A percentile compares a stretch with the other conserved stretches of the same genome.
These are phyloP conservation scores for Chaetomium olivaceum DNA, from an alignment of 2,329 filamentous ascomycete species.

Conservation along the genomic window DNA sequence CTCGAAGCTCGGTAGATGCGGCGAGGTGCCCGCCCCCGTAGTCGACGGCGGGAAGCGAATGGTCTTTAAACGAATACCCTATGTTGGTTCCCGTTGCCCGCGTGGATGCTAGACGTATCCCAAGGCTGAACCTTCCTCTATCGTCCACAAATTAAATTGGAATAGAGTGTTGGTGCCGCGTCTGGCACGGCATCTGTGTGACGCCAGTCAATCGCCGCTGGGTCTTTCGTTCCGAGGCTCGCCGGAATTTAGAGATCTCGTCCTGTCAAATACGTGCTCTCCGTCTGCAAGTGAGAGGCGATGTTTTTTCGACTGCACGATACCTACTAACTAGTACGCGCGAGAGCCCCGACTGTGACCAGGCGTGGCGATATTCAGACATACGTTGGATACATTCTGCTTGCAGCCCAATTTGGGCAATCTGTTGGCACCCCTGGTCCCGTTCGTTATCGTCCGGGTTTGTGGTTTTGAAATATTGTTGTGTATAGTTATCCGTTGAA, in stretches of 20 bases:
- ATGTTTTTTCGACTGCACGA: neutral
- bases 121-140: neutral
- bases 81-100: conserved; percentile 5
- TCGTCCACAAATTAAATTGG: neutral
- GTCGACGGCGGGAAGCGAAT: neutral
- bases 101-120: neutral
- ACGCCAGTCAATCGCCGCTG: neutral
- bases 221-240: neutral
- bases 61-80: neutral
- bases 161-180: neutral
- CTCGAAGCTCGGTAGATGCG: conserved; percentile 24
- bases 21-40: neutral
- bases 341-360: neutral
- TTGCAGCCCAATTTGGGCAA: neutral
- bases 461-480: neutral
- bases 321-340: neutral
- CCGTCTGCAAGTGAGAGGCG: neutral
- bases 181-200: neutral
- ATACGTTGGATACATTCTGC: neutral
- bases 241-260: neutral
- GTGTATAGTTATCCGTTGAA: neutral
- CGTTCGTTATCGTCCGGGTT: neutral
- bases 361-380: too few species aligned
- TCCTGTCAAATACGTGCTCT: neutral
- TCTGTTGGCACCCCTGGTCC: neutral